These are phyloP conservation scores for Pleurotus salmoneostramineus DNA, from an alignment of 768 basidiomycete genomes.

Conservation along the genomic window DNA sequence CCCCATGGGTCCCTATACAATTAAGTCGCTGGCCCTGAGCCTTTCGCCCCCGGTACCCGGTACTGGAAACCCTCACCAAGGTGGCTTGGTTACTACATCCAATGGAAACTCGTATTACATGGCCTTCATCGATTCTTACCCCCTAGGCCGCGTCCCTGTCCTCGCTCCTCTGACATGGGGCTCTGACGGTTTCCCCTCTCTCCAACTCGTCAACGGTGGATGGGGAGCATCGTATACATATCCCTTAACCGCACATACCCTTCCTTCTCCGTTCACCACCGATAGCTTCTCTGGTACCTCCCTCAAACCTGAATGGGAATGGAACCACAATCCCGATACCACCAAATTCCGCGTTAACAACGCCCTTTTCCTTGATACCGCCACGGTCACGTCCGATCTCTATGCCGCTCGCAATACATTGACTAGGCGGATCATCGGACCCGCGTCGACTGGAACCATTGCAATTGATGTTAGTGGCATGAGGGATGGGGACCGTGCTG, in stretches of 20 bases:
- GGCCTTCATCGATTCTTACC: conserved; percentile 14
- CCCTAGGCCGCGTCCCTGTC: conserved; percentile 14
- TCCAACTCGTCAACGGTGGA: conserved; percentile 12
- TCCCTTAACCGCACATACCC: conserved; percentile 9
- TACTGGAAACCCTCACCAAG: conserved; percentile 11
- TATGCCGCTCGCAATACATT: conserved; percentile 16
- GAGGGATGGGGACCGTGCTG: conserved; percentile 15
- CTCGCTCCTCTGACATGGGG: conserved; percentile 16
- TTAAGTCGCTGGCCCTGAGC: conserved; percentile 1
- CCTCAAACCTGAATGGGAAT: conserved; percentile 14
- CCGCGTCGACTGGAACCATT: conserved; percentile 14
- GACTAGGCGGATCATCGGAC: conserved; percentile 14
- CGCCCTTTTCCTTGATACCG: conserved; percentile 14
- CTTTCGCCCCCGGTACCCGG: conserved; percentile 2
- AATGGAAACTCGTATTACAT: conserved; percentile 13
- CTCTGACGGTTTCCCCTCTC: conserved; percentile 14
- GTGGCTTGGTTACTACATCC: conserved; percentile 12
- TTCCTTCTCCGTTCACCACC: conserved; percentile 11
- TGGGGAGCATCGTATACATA: conserved; percentile 12
- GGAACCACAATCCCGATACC: conserved; percentile 17
- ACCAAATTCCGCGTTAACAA: conserved; percentile 13
- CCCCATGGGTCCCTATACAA: conserved; percentile 12
- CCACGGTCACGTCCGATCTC: conserved; percentile 14
- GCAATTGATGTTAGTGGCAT: conserved; percentile 11
- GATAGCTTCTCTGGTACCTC: conserved; percentile 12